Percentiles rank a stretch among this genome's conserved stretches.
phyloP scores from a whole-genome alignment of 2,329 filamentous ascomycete species.

The Monilinia vaccinii-corymbosi region DNA sequence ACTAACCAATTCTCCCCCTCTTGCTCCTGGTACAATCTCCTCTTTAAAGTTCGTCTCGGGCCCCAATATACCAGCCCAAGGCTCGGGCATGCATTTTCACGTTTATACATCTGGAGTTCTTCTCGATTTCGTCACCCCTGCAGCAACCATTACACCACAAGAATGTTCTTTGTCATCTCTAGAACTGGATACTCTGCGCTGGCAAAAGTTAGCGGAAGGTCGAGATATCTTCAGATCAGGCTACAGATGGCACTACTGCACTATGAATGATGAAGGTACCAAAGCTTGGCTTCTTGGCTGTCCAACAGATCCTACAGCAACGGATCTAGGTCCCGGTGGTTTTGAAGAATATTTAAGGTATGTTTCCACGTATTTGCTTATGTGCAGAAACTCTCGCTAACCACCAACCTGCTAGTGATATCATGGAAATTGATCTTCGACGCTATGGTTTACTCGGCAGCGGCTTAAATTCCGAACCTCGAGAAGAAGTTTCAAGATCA shows the following conservation, averaged over 20 bases:
- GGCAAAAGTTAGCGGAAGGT: constrained; percentile 92
- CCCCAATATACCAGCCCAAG: constrained; percentile 76
- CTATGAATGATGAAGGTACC: constrained; percentile 87
- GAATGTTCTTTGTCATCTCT: constrained; percentile 88
- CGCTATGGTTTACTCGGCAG: constrained; percentile 87
- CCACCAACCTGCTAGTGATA: constrained; percentile 47
- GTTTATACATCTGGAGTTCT: constrained; percentile 88
- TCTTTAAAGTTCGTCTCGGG: constrained; percentile 85
- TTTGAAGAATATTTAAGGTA: constrained; percentile 77
- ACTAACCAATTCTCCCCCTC: constrained; percentile 66
- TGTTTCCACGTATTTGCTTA: constrained; percentile 16
- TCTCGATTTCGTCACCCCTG: constrained; percentile 89
- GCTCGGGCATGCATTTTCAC: constrained; percentile 89
- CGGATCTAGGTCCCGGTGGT: constrained; percentile 57
- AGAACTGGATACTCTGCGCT: constrained; percentile 77
- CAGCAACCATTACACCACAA: constrained; percentile 73
- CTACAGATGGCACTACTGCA: constrained; percentile 98
- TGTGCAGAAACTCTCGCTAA: constrained; percentile 15
- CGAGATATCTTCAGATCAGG: constrained; percentile 84
- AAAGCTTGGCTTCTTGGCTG: constrained; percentile 97
- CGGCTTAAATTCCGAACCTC: constrained; percentile 50
- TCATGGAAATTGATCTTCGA: constrained; percentile 86
- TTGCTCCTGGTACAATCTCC: constrained; percentile 81
- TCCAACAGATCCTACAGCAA: constrained; percentile 59
- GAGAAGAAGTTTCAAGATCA: constrained; percentile 39